Evolutionary conservation across 1,284 basidiomycete species (phyloP).

Genomic region (Vanrija sp.): DNA sequence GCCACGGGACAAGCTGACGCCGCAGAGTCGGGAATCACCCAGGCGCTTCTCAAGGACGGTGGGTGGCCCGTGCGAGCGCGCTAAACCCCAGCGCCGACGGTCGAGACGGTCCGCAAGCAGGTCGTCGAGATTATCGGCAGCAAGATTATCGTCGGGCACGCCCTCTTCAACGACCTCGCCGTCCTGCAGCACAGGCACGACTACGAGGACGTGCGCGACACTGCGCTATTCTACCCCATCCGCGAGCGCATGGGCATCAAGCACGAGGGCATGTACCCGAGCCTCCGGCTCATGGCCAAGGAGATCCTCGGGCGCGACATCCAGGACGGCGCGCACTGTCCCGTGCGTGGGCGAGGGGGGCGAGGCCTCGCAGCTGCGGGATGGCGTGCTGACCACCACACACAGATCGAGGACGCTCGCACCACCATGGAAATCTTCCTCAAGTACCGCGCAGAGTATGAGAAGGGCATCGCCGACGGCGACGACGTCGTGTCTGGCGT

Average conservation of each 20-base stretch:
- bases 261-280: slow-evolving; percentile 45
- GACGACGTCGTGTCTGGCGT: slow-evolving; percentile 34
- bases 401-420: slow-evolving; percentile 41
- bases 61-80: slow-evolving; percentile 4
- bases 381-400: not conserved
- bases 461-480: slow-evolving; percentile 20
- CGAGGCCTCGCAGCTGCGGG: not conserved
- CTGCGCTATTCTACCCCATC: slow-evolving; percentile 52
- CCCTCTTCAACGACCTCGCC: slow-evolving; percentile 83
- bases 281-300: slow-evolving; percentile 49
- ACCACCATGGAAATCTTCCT: slow-evolving; percentile 39
- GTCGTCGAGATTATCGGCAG: slow-evolving; percentile 73
- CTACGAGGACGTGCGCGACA: slow-evolving; percentile 52
- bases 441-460: slow-evolving; percentile 34
- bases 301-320: slow-evolving; percentile 52
- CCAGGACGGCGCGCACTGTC: slow-evolving; percentile 34
- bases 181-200: slow-evolving; percentile 55
- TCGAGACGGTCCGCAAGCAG: slow-evolving; percentile 67
- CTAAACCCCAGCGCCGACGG: slow-evolving; percentile 62
- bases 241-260: slow-evolving; percentile 28
- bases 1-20: not conserved
- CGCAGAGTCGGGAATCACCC: slow-evolving; percentile 49
- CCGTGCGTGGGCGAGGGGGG: not conserved
- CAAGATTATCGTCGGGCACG: slow-evolving; percentile 84
- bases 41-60: slow-evolving; percentile 50